Base-by-base conservation (phyloP, 495 filamentous ascomycete species). In the Penicillium atrosanguineum region DNA sequence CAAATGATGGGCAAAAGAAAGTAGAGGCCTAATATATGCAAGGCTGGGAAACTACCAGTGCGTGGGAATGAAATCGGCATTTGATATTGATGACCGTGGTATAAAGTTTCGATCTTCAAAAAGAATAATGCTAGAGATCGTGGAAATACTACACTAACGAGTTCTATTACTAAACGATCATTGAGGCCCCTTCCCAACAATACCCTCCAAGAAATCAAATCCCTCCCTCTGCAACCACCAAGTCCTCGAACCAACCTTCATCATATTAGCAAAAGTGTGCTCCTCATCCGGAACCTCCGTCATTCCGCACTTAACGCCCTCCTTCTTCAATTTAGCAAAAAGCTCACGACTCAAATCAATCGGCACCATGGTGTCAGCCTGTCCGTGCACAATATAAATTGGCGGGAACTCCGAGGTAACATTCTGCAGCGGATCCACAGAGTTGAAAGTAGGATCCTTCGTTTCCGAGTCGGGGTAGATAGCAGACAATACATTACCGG, bases 191-290 rank as follows among this genome's bases (percentile, higher is more conserved):
- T 42, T 53, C 20, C 61, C 61, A 53, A 69, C 65, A 46, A 70
- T 37, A 19, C 44, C 25, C 56, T 71, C 68, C 38, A 73, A 55
- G 44, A 71, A 73, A 41, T 71, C 64, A 61, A 73, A 73, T 23
- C 68, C 70, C 53, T 61, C 28, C 42, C 68, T 57, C 56, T 69
- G 66, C 58, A 64, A 58, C 51, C 59, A 60, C 70, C 70, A 70
- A 41, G 67, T 71, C 62, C 44, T 52, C 38, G 60, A 60, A 3
- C 70, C 69, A 52, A 69, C 65, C 59, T 65, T 25, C 68, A 73
- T 73, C 44, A 58, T 61, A 46, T 60, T 56, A 14, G 65, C 62
- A 61, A 73, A 73, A 21, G 70, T 71, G 57, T 73, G 69, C 19
- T 63, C 64, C 45, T 71, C 70, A 19, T 57, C 66, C 0, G 61